Evolutionary conservation across 1,284 basidiomycete species (phyloP).

Genomic region (Cystobasidium sp.): DNA sequence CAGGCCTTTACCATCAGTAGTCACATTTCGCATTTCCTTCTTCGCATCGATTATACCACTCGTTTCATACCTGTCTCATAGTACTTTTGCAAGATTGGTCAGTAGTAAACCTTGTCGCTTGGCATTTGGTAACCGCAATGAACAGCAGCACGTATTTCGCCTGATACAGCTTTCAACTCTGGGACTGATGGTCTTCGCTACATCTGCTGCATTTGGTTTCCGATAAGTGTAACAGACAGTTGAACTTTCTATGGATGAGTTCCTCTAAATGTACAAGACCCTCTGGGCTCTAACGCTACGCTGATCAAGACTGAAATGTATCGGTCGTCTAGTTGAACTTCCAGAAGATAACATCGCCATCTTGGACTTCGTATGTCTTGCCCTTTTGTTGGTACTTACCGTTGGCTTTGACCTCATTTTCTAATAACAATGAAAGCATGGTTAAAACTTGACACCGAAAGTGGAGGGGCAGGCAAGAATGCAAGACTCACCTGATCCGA

Average conservation of each 20-base stretch:
- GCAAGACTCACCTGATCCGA: constrained; percentile 65
- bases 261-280: neutral
- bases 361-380: constrained; percentile 80
- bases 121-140: too few species aligned
- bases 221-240: too few species aligned
- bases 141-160: too few species aligned
- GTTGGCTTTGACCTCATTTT: constrained; percentile 85
- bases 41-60: neutral
- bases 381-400: constrained; percentile 96
- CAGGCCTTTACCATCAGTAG: too few species aligned
- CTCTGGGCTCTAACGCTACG: neutral
- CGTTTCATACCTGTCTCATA: neutral
- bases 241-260: too few species aligned
- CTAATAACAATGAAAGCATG: constrained; percentile 55
- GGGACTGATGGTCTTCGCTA: too few species aligned
- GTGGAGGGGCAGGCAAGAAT: neutral
- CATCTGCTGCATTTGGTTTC: too few species aligned
- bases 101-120: too few species aligned
- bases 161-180: too few species aligned
- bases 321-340: constrained; percentile 30
- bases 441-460: neutral
- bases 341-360: constrained; percentile 58
- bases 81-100: neutral
- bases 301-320: neutral
- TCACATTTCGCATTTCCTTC: too few species aligned